Percentiles rank a stretch among this genome's conserved stretches.
These are phyloP conservation scores for Debaryomyces fabryi DNA, from an alignment of 1,139 yeast genomes.

Conservation along the genomic window DNA sequence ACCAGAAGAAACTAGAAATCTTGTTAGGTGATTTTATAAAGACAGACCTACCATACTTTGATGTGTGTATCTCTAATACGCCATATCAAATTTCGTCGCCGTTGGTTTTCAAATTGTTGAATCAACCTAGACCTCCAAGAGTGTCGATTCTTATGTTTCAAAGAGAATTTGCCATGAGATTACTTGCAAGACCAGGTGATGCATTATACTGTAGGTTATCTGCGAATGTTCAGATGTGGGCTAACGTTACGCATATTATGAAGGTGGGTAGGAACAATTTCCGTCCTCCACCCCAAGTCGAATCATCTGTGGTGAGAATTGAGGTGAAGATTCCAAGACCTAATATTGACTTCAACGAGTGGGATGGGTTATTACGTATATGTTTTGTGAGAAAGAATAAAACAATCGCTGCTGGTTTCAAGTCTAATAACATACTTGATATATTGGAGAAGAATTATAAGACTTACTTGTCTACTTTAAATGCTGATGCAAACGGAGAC, in stretches of 20 bases:
- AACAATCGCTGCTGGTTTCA: conserved; percentile 92
- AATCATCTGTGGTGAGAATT: conserved; percentile 90
- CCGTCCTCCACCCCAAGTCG: conserved; percentile 99
- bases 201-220: conserved; percentile 86
- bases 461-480: conserved; percentile 66
- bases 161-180: conserved; percentile 91
- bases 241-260: conserved; percentile 96
- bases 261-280: conserved; percentile 96
- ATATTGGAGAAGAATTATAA: conserved; percentile 88
- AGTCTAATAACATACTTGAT: conserved; percentile 76
- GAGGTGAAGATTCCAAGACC: conserved; percentile 94
- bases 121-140: conserved; percentile 92
- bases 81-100: conserved; percentile 99
- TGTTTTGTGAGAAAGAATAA: conserved; percentile 92
- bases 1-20: conserved; percentile 86
- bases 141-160: conserved; percentile 97
- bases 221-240: conserved; percentile 99
- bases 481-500: conserved; percentile 51
- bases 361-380: conserved; percentile 94
- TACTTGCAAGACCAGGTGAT: conserved; percentile 95
- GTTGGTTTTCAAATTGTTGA: conserved; percentile 85
- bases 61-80: conserved; percentile 93
- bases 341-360: conserved; percentile 85
- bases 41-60: conserved; percentile 92
- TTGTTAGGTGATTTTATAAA: conserved; percentile 95